Conservation (phyloP, 2,329 filamentous ascomycete genomes). For the Aspergillus fijiensis region DNA sequence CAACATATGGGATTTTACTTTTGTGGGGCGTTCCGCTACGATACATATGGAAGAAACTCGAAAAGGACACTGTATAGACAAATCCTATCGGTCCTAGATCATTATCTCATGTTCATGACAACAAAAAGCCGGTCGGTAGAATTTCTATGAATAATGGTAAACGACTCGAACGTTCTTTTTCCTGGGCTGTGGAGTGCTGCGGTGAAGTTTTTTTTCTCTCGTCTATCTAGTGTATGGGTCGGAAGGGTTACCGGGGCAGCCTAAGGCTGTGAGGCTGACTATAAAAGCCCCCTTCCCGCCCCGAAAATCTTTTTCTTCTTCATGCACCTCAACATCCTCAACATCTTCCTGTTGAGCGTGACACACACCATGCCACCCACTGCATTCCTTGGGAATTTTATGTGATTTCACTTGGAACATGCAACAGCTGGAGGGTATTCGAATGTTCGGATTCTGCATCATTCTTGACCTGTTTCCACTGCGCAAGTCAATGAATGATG, state of each 20-base stretch:
- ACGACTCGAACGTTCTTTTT: neutral
- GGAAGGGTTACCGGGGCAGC: conserved; percentile 34
- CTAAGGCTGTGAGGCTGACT: conserved; percentile 28
- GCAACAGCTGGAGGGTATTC: neutral
- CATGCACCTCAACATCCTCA: conserved; percentile 11
- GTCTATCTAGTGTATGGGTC: conserved; percentile 27
- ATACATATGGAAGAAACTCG: neutral
- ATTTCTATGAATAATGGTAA: conserved; percentile 9
- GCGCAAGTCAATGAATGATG: neutral
- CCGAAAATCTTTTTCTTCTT: conserved; percentile 28
- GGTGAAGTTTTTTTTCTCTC: conserved; percentile 15
- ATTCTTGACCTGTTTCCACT: neutral
- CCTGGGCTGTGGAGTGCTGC: conserved; percentile 9
- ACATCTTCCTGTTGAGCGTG: neutral
- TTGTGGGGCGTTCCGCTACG: neutral
- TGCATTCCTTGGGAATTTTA: neutral
- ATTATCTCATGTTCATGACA: neutral
- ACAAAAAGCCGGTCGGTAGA: neutral
- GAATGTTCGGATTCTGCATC: neutral
- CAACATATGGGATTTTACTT: neutral
- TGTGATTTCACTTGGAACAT: neutral
- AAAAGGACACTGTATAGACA: neutral
- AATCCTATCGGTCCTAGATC: neutral
- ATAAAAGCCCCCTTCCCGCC: conserved; percentile 28
- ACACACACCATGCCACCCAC: neutral